These are phyloP conservation scores for Bimuria novae-zelandiae DNA, from an alignment of 2,329 filamentous ascomycete species.

Conservation along the genomic window DNA sequence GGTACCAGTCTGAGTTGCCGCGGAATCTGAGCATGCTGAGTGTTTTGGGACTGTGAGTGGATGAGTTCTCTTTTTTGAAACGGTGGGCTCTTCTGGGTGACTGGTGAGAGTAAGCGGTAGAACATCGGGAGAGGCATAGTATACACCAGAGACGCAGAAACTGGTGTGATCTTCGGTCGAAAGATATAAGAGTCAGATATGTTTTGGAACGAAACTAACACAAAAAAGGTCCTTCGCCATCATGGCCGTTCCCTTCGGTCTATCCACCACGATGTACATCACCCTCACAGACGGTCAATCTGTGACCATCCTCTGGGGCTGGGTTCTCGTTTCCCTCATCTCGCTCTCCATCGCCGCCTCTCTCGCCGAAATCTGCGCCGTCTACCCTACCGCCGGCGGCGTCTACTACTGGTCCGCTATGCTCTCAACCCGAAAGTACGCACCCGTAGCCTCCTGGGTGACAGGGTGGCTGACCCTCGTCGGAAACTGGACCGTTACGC, in stretches of 20 bases:
- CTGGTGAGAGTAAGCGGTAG: too few relatives aligned
- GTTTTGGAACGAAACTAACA: conserved; percentile 10
- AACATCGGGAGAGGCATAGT: not conserved
- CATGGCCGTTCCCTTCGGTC: conserved; percentile 72
- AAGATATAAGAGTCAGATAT: not conserved
- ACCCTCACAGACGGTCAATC: conserved; percentile 70
- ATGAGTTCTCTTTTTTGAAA: not conserved
- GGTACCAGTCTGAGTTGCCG: conserved; percentile 69
- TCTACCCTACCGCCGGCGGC: conserved; percentile 76
- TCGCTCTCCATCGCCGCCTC: conserved; percentile 70
- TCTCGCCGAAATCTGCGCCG: conserved; percentile 75
- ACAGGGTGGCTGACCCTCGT: conserved; percentile 74
- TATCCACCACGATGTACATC: conserved; percentile 71
- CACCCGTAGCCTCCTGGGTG: conserved; percentile 70
- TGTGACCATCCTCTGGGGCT: conserved; percentile 73
- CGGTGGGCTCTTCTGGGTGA: not conserved
- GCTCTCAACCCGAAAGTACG: conserved; percentile 67
- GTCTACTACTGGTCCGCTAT: conserved; percentile 74
- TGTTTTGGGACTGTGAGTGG: conserved; percentile 63
- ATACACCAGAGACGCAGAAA: too few relatives aligned
- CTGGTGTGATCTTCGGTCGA: too few relatives aligned
- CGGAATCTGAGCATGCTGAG: conserved; percentile 71
- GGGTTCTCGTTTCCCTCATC: conserved; percentile 68
- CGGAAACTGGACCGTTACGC: conserved; percentile 72
- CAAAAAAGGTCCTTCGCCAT: conserved; percentile 67